Base-by-base conservation (phyloP, 1,284 basidiomycete species). In the Ganoderma sp. region DNA sequence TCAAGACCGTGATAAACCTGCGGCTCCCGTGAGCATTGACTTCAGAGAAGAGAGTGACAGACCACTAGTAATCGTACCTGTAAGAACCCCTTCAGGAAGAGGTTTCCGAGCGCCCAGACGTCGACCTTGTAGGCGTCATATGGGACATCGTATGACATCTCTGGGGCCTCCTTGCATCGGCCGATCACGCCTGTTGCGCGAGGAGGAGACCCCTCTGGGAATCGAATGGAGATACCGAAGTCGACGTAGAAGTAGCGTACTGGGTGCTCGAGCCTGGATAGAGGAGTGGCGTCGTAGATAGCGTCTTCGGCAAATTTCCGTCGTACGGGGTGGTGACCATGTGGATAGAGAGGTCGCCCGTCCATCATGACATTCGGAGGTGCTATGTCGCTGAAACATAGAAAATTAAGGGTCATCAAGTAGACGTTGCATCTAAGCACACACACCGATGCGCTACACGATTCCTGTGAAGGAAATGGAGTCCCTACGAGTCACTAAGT, bases 311-410 rank as follows among this genome's bases (percentile, higher is more conserved):
- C 60, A 28, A 42, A 63, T 8, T 67, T 17, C 0, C 34, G 14
- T 2, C 63, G 61, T 12, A 75, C 64, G 0, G 77, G 78, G 50
- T 78, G 78, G 43, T 75, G 74, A 1, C 75, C 74, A 0, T 70
- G 12, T 6, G 78, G 78, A 54, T 72, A 79, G 39, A 79, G 58
- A 0, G 67, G 57, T 8, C 58, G 50, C 3, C 63, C 76, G 61
- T 79, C 77, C 75, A 79, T 77, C 76, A 78, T 77, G 58, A 79
- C 76, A 54, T 79, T 79, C 3, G 59, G 67, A 5, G 67, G 22
- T 1, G 73, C 72, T 17, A 75, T 75, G 62, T 78, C 78, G 17
- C 78, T 79, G 19, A 0, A 25, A 15, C 25, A 48, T 48, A 7
- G 45, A 48, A 19, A 22, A 9, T 8, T n/a, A 22, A 42, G 45